Base-by-base conservation (phyloP, 2,329 filamentous ascomycete genomes). In the Fusarium graminum region DNA sequence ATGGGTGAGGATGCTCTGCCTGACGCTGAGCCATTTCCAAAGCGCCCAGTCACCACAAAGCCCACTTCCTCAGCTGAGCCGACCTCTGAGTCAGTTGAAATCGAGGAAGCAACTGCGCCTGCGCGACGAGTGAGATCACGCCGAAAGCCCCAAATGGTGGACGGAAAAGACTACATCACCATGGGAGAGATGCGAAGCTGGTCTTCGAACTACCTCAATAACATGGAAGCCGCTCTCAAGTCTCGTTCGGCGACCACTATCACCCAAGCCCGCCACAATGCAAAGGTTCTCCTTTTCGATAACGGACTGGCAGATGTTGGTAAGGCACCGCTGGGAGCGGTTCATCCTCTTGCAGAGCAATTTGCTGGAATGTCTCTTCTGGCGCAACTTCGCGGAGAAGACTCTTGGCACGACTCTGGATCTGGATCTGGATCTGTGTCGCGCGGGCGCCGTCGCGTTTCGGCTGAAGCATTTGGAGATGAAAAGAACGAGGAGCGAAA, bases 221-320 rank as follows among this genome's bases (percentile, higher is more conserved):
- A 88, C 65, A 93, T 92, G 86, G 69, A 76, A 28, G 74, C 68
- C 17, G 66, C 63, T 38, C 72, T 62, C 53, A 77, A 76, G 51
- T 61, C 56, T 52, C 71, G 41, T 5, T 64, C 68, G 30, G 57
- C 55, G 9, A 70, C 73, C 32, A 76, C 76, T 1, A 44, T 58
- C 12, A 67, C 74, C 4, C 78, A 81, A 64, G 79, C 82, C n/a
- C 81, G 74, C 58, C 78, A 74, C 53, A 78, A 76, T 40, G 79
- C 78, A 10, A 38, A 63, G 9, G 59, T 59, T 2, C 57, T 77
- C 25, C 49, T 80, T 22, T 76, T 76, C 34, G 65, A 59, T n/a
- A 72, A 76, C 52, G 78, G 79, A 12, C 69, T 81, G n/a, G 76
- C 76, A n/a, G 58, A 75, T 16, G 29, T 68, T 28, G 65, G 62